Base-by-base conservation (phyloP, 1,139 yeast species). In the Candida sp. region DNA sequence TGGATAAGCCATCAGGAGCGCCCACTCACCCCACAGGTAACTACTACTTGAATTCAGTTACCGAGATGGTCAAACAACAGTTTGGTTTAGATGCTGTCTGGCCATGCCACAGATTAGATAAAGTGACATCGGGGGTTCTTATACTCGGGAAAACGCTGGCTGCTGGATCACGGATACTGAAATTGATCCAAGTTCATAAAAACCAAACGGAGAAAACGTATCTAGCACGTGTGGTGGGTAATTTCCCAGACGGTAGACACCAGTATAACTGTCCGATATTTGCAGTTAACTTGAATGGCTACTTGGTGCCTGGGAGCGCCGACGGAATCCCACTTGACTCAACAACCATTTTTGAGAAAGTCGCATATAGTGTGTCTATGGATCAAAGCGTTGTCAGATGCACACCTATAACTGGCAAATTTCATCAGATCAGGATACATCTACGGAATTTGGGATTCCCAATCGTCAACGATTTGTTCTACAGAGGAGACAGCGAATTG, bases 11-110 rank as follows among this genome's bases (percentile, higher is more conserved):
- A 0, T 72, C 83, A 7, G 96, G 96, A 0, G 72, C 89, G 0
- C 96, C 96, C 0, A 85, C 90, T 1, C 96, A 90, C 66, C 96
- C 96, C 0, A 83, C 90, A 0, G 90, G 91, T 3, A 79, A 79
- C 49, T 89, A 83, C 61, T 70, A 71, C 54, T 78, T 76, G 58
- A 88, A 90, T 60, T 76, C 90, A 0, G 63, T 88, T 25, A 81
- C 86, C 0, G 90, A 87, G 62, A 72, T 86, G 0, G 56, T 87
- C 49, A 78, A 80, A 54, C 58, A 63, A 23, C 81, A 81, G 46
- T 54, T 66, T 33, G 58, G 61, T 0, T 55, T 73, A 2, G 63
- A 60, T 2, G 60, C 69, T 9, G 69, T 80, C 2, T 75, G 81
- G 69, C 86, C 90, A 0, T 83, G 90, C 57, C 90, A 88, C 62